These are phyloP conservation scores for Xylaria sp. DNA, from an alignment of 495 filamentous ascomycete genomes.

Conservation along the genomic window DNA sequence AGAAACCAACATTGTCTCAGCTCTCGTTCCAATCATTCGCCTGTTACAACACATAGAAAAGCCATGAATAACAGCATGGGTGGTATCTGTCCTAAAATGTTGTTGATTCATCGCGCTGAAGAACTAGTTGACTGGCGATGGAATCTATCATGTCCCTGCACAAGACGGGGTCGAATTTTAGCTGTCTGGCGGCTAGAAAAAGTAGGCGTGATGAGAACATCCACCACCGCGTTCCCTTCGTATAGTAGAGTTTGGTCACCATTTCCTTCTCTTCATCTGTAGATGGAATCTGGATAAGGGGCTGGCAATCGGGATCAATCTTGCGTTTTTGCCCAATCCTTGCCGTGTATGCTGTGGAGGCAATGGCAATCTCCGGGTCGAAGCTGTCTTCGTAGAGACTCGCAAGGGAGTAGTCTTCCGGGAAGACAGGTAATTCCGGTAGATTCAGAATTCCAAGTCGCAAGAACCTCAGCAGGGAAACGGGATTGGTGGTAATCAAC, in stretches of 20 bases:
- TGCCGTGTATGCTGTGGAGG: not conserved
- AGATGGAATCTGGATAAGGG: not conserved
- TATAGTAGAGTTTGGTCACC: not conserved
- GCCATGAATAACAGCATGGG: no score
- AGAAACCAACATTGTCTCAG: not conserved
- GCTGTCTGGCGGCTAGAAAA: not conserved
- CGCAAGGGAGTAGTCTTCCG: not conserved
- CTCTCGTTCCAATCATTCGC: not conserved
- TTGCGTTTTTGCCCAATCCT: not conserved
- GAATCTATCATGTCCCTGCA: not conserved
- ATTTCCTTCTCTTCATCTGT: not conserved
- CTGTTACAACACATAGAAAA: not conserved
- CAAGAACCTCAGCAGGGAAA: not conserved
- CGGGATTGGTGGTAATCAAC: no score
- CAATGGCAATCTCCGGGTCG: not conserved
- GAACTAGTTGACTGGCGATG: not conserved
- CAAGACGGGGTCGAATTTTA: not conserved
- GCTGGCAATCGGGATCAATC: not conserved
- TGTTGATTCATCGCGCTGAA: not conserved
- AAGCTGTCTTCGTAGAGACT: not conserved
- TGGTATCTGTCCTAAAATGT: not conserved
- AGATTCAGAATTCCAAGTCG: not conserved
- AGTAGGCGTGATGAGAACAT: not conserved
- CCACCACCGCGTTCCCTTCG: not conserved
- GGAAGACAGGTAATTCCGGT: not conserved